Evolutionary conservation across 495 filamentous ascomycete genomes (phyloP), one percentile per base, ranked within the genome.

Genomic region (Aspergillus avenaceus): DNA sequence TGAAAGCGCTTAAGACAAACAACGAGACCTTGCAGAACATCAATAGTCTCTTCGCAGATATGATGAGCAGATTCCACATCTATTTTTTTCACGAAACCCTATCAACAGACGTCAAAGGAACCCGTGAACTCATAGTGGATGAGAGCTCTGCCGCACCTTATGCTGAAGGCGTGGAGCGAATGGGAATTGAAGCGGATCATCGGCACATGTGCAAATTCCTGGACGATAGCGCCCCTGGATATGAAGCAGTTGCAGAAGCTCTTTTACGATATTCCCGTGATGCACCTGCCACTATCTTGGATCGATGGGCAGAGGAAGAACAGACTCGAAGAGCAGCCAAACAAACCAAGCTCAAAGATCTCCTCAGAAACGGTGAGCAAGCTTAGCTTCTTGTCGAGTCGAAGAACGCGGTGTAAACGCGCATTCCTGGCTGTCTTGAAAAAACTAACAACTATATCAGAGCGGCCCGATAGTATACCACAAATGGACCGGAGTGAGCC

Each of bases 151-250:
- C 88, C 0, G 80, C 84, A 21, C 90, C 89, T 4, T 82, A 86
- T 36, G 66, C 87, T 16, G 84, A 86, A 14, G 85, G 87, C 47
- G 87, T 88, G 1, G 82, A 83, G 47, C 83, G 86, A 40, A 88
- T 84, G 57, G 85, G 85, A 12, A 89, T 95, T 40, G 85, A 91
- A 55, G 84, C 86, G 1, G 84, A 81, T n/a, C 90, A 95, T 62
- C 86, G 84, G n/a, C 76, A 81, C 28, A 93, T 95, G 87, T 90
- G 84, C 73, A 93, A 90, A 59, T 95, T 93, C 53, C 84, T 86
- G 25, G 82, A 80, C 54, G 78, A 81, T 18, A 80, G 74, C 48
- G 76, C 88, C 0, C 84, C 89, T 0, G 90, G 90, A 1, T 95
- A 84, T 55, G 77, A 83, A 36, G 83, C 84, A 14, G 76, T 95